Evolutionary conservation across 345 rosid species (phyloP), one percentile per base, ranked within the genome.

Genomic region (Lumnitzera racemosa): DNA sequence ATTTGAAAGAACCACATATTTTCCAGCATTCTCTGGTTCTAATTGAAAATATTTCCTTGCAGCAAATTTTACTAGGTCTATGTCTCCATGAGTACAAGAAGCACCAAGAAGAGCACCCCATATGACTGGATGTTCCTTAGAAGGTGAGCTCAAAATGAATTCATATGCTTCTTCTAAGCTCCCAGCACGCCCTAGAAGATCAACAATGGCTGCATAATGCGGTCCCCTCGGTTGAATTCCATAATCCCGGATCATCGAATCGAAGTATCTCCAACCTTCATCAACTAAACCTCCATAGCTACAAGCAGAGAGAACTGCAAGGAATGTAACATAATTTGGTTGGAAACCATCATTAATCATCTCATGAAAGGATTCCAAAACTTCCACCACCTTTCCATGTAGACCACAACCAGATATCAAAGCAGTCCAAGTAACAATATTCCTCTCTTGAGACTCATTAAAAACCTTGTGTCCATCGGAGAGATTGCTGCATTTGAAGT

Each of bases 41-140:
- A 88, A 61, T 62, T 81, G 77, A 15, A 83, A 77, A 68, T 72
- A 88, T 25, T 67, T 80, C 16, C 58, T 71, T 47, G 90, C 82
- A 17, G 81, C 90, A 52, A 80, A 71, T 66, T 77, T 76, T 57
- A 80, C 43, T 43, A 86, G 68, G 61, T 79, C 75, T 58, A 80
- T 67, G 52, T 86, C 70, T 68, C 84, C 84, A 65, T 89, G 79
- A 64, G 67, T 89, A 76, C 77, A 72, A 72, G 84, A 89, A 43
- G 89, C 85, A 25, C 79, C 85, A 12, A 89, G 94, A 53, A 84
- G 76, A 25, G 90, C 83, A 68, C 87, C 89, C 96, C 94, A 89
- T 36, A 72, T 61, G 27, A 71, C 79, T 16, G 88, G 79, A 64
- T 84, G 83, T 17, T 80, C 77, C 68, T 73, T 74, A 29, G 70